phyloP scores from a whole-genome alignment of 2,329 filamentous ascomycete species.

The Microcyclospora tardicrescens region DNA sequence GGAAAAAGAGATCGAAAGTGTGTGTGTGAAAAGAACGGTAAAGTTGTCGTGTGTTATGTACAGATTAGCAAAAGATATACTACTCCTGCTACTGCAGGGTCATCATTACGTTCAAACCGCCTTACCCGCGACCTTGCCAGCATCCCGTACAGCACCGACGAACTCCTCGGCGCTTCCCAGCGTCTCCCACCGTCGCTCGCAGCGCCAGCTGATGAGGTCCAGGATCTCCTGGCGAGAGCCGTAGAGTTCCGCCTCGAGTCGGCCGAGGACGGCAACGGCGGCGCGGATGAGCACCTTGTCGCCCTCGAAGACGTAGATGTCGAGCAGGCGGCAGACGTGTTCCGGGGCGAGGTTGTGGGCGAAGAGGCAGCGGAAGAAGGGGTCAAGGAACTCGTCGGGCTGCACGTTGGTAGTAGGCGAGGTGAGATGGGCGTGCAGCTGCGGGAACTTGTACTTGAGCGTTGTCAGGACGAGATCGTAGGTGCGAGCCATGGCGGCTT shows the following conservation, averaged over 20 bases:
- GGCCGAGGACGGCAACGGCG: conserved; percentile 51
- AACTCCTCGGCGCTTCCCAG: conserved; percentile 28
- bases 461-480: conserved; percentile 58
- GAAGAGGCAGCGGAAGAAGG: conserved; percentile 21
- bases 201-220: conserved; percentile 30
- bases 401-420: conserved; percentile 20
- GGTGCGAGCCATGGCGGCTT: conserved; percentile 53
- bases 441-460: conserved; percentile 50
- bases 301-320: conserved; percentile 72
- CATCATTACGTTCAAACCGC: no score
- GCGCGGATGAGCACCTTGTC: conserved; percentile 59
- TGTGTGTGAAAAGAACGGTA: no score
- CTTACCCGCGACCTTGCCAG: conserved; percentile 22
- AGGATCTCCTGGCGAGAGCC: conserved; percentile 32
- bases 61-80: no score
- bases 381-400: conserved; percentile 25
- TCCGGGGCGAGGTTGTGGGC: conserved; percentile 24
- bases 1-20: no score
- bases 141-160: conserved; percentile 23
- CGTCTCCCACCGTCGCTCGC: conserved; percentile 18
- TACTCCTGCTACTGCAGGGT: no score
- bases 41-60: no score
- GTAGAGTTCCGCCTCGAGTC: conserved; percentile 40
- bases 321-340: conserved; percentile 57
- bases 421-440: conserved; percentile 52